A percentile compares a stretch with the other conserved stretches of the same genome.
phyloP scores from a whole-genome alignment of 2,329 filamentous ascomycete species.

The Chrysoporthe cubensis region DNA sequence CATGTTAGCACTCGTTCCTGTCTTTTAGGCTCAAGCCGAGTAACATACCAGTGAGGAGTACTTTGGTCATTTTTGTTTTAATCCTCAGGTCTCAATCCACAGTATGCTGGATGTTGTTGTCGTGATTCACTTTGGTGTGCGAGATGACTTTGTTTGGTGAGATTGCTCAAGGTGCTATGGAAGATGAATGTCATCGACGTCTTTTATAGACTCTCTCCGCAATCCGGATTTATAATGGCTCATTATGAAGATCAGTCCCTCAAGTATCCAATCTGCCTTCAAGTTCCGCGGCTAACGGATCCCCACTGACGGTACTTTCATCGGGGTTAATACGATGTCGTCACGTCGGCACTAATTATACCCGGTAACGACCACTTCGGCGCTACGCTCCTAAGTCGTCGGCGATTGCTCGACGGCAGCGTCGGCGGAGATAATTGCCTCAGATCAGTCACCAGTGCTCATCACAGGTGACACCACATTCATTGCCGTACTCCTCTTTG shows the following conservation, averaged over 20 bases:
- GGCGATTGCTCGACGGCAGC: background rate
- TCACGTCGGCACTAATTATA: background rate
- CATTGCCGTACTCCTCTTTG: background rate
- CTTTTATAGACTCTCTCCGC: background rate
- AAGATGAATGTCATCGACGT: too few species aligned
- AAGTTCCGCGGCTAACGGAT: background rate
- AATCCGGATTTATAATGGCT: background rate
- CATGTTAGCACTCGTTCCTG: background rate
- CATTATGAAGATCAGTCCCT: background rate
- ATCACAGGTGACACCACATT: background rate
- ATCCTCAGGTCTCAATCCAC: background rate
- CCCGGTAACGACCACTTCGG: background rate
- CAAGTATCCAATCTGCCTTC: background rate
- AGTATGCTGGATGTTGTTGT: background rate
- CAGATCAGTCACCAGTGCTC: background rate
- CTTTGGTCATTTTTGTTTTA: conserved; percentile 45
- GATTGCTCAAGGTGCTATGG: too few species aligned
- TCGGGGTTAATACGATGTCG: conserved; percentile 9
- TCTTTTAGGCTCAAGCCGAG: background rate
- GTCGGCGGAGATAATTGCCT: background rate
- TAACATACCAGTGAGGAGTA: conserved; percentile 49
- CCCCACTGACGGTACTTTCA: background rate
- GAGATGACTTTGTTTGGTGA: too few species aligned
- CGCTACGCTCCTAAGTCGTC: background rate
- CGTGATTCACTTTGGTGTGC: too few species aligned